A percentile compares a stretch with the other conserved stretches of the same genome.
Conservation (phyloP, 2,329 filamentous ascomycete genomes). For the Aspergillus tamarii region DNA sequence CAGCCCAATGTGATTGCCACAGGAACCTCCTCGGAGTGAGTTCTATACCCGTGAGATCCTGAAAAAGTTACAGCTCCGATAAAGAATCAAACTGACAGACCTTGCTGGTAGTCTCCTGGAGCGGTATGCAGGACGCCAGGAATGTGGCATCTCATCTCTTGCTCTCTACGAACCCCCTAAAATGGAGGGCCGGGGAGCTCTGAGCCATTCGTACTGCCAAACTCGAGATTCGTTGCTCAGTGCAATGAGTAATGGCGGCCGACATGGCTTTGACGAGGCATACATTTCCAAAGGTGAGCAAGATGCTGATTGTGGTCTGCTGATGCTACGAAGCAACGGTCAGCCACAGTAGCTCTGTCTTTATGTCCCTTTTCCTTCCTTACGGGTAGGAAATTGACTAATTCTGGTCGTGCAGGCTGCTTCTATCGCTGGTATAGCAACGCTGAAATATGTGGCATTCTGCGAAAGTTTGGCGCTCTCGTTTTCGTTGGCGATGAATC, state of each 20-base stretch:
- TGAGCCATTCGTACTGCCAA: slow-evolving; percentile 33
- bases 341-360: background rate
- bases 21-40: slow-evolving; percentile 27
- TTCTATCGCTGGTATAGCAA: slow-evolving; percentile 49
- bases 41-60: slow-evolving; percentile 6
- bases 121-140: slow-evolving; percentile 39
- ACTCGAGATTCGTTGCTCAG: slow-evolving; percentile 40
- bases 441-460: slow-evolving; percentile 48
- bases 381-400: slow-evolving; percentile 10
- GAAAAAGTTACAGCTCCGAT: background rate
- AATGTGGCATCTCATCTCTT: slow-evolving; percentile 40
- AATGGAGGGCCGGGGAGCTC: slow-evolving; percentile 17
- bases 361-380: background rate
- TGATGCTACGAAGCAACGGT: background rate
- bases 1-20: slow-evolving; percentile 14
- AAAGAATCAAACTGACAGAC: slow-evolving; percentile 17
- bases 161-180: slow-evolving; percentile 39
- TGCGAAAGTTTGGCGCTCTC: slow-evolving; percentile 47
- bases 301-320: background rate
- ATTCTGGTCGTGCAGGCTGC: slow-evolving; percentile 34
- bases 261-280: slow-evolving; percentile 45
- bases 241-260: slow-evolving; percentile 47
- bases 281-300: slow-evolving; percentile 41
- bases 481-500: slow-evolving; percentile 48
- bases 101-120: slow-evolving; percentile 36